phyloP scores from a whole-genome alignment of 148 eudicot species.

The Vaccinium myrtillus region DNA sequence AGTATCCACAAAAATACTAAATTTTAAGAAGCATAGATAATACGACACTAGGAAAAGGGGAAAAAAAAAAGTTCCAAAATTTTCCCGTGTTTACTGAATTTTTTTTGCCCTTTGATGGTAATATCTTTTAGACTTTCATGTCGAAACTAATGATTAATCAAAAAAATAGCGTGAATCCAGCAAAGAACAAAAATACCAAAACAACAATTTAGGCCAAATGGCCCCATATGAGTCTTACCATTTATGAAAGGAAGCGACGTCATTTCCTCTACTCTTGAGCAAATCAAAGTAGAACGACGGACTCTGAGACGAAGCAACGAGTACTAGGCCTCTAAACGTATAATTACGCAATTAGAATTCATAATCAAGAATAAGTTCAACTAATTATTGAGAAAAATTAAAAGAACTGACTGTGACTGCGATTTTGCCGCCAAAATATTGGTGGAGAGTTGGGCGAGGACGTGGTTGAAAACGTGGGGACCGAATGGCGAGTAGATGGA shows the following conservation, averaged over 20 bases:
- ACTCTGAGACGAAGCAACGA: slow-evolving; percentile 65
- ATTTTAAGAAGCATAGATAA: too few species aligned
- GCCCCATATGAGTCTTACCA: slow-evolving; percentile 32
- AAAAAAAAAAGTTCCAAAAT: too few species aligned
- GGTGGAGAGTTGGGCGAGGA: slow-evolving; percentile 64
- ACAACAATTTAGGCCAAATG: background rate
- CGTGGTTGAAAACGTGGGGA: slow-evolving; percentile 57
- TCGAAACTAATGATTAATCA: too few species aligned
- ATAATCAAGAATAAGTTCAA: background rate
- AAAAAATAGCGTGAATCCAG: too few species aligned
- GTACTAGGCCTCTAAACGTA: slow-evolving; percentile 60
- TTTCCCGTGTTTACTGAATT: too few species aligned
- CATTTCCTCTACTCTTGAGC: slow-evolving; percentile 50
- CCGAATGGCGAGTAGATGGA: slow-evolving; percentile 54
- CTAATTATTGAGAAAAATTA: too few species aligned
- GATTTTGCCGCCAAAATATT: slow-evolving; percentile 69
- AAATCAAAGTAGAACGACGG: slow-evolving; percentile 63
- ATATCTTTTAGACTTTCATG: too few species aligned
- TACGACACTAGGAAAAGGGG: too few species aligned
- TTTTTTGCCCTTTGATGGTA: too few species aligned
- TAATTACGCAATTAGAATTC: background rate
- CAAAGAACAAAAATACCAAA: too few species aligned
- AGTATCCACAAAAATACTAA: too few species aligned
- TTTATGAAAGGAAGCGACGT: slow-evolving; percentile 35
- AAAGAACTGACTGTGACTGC: slow-evolving; percentile 48